These are phyloP conservation scores for Pestalotiopsis sp. DNA, from an alignment of 2,329 filamentous ascomycete species.

Conservation along the genomic window DNA sequence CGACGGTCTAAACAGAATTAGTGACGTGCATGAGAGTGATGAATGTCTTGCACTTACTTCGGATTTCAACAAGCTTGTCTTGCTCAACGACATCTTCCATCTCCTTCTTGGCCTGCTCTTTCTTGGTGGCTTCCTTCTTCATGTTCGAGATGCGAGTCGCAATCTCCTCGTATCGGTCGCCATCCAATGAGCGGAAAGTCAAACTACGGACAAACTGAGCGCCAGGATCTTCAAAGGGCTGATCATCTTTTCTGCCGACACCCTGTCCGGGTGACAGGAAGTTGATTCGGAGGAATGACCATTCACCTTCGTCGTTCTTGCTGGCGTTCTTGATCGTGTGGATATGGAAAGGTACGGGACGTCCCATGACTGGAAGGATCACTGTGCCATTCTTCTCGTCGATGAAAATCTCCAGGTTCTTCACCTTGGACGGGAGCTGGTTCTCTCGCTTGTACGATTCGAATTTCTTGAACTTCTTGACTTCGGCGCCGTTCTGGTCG, in stretches of 20 bases:
- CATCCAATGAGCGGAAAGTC: conserved; percentile 90
- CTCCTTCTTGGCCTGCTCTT: conserved; percentile 98
- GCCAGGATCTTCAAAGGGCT: conserved; percentile 94
- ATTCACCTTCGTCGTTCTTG: conserved; percentile 94
- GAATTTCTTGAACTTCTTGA: conserved; percentile 98
- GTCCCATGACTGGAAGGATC: conserved; percentile 94
- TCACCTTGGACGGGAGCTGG: conserved; percentile 81
- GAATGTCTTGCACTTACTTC: conserved; percentile 63
- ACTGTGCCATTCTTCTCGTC: conserved; percentile 89
- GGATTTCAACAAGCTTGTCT: conserved; percentile 92
- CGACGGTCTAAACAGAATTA: conserved; percentile 74
- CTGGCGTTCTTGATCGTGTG: conserved; percentile 98
- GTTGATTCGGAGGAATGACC: conserved; percentile 93
- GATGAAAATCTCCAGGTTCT: conserved; percentile 86
- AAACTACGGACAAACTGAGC: conserved; percentile 95
- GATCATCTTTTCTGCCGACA: conserved; percentile 95
- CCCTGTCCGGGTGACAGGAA: conserved; percentile 96
- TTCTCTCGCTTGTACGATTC: conserved; percentile 99
- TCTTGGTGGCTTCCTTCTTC: conserved; percentile 88
- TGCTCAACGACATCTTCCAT: conserved; percentile 99
- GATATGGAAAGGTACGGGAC: conserved; percentile 97
- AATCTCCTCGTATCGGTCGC: conserved; percentile 86
- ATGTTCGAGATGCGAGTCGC: conserved; percentile 92
- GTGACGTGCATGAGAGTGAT: conserved; percentile 21
- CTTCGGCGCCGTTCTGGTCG: conserved; percentile 84